Evolutionary conservation across 106 monocot species (phyloP), one percentile per base, ranked within the genome.

Genomic region (Cymbidium sinense): DNA sequence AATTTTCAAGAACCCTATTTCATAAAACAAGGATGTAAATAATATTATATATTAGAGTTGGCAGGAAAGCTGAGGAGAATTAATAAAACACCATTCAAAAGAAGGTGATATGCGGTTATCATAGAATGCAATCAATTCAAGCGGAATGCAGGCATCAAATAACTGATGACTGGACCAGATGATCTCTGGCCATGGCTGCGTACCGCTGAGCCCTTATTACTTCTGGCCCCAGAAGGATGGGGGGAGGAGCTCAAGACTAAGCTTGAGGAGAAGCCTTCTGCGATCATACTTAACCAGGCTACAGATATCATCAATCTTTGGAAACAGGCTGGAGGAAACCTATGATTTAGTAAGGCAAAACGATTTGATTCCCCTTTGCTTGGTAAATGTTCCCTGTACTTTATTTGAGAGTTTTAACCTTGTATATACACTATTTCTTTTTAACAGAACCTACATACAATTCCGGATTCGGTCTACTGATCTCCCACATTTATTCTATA

Each of bases 301-400:
- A 89, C 89, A 10, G 89, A 89, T 44, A 86, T 89, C 76, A 89
- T 89, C 78, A 89, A 89, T 61, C 89, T 89, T 73, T 89, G 89
- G 89, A 86, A 89, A 67, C 89, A 86, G 86, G 84, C 84, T 39
- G 89, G 89, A 11, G 86, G 75, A 41, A 82, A 87, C 50, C 21
- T 75, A 54, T 78, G 75, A 65, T 58, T 19, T 35, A 36, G 36
- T 36, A 36, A 36, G 36, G 36, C 5, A 5, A 2, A 36, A 36
- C 5, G 36, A 36, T 41, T 41, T 41, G 28, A 0, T 37, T 37
- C 15, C 19, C 13, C 71, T 39, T 41, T 72, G 18, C 12, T 72
- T 72, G 29, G 10, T 65, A 28, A 29, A 30, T 64, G 64, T 30
- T 65, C 9, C 7, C 27, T 34, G 35, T 70, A 3, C 20, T 39